Evolutionary conservation across 768 basidiomycete genomes (phyloP).

Genomic region (Tulasnella sp.): DNA sequence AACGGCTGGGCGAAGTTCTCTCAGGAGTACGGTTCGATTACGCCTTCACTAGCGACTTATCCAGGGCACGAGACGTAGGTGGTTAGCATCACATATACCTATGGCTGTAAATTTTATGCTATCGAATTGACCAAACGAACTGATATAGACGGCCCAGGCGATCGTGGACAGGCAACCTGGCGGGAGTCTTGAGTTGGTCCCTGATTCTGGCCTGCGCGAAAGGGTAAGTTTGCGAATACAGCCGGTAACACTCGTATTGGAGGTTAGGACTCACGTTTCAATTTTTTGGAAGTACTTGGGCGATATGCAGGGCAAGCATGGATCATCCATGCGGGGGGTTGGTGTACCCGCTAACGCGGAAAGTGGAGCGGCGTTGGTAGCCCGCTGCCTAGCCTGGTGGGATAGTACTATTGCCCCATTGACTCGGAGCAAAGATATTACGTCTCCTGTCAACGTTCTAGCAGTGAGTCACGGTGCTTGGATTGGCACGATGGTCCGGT

Average conservation of each 20-base stretch:
- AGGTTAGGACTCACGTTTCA: not conserved
- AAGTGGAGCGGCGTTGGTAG: not conserved
- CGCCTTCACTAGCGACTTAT: conserved; percentile 36
- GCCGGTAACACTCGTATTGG: not conserved
- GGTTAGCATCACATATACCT: not conserved
- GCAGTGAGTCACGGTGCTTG: conserved; percentile 29
- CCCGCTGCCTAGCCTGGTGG: conserved; percentile 29
- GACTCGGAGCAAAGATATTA: not conserved
- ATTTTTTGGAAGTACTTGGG: conserved; percentile 17
- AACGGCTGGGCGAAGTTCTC: conserved; percentile 25
- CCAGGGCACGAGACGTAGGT: conserved; percentile 38
- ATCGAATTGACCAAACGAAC: not conserved
- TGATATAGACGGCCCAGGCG: conserved; percentile 28
- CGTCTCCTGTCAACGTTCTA: conserved; percentile 21
- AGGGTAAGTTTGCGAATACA: conserved; percentile 1
- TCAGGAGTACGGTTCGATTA: conserved; percentile 34
- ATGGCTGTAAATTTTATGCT: not conserved
- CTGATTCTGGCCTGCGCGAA: conserved; percentile 4
- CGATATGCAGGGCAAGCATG: conserved; percentile 15
- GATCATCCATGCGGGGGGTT: not conserved
- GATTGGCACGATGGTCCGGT: conserved; percentile 25
- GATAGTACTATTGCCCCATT: conserved; percentile 12
- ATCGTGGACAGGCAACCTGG: conserved; percentile 26
- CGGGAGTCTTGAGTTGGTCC: not conserved
- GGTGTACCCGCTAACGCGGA: conserved; percentile 21